These are phyloP conservation scores for Geum urbanum DNA, from an alignment of 306 rosid genomes.

Conservation along the genomic window DNA sequence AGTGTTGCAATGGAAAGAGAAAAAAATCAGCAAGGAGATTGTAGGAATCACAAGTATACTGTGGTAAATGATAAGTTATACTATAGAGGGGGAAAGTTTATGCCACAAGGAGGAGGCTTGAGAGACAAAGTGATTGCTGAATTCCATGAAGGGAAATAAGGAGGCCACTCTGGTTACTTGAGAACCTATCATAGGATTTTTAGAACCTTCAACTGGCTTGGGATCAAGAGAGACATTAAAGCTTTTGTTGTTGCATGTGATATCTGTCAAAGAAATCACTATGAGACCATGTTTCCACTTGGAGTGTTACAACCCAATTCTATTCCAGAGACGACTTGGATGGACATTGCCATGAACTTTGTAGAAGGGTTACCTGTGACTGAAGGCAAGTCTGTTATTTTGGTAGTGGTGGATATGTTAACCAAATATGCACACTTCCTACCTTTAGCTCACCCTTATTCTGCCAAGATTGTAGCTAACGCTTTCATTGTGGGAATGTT, in stretches of 20 bases:
- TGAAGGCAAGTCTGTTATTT: neutral
- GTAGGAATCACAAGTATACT: neutral
- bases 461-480: neutral
- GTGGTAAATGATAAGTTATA: no score
- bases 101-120: no score
- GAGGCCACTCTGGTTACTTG: neutral
- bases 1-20: no score
- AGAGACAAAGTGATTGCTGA: no score
- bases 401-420: neutral
- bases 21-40: rapidly evolving
- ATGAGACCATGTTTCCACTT: rapidly evolving
- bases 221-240: neutral
- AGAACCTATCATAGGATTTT: neutral
- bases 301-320: neutral
- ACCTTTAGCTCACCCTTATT: neutral
- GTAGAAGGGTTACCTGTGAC: neutral
- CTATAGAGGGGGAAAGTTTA: no score
- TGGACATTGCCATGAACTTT: neutral
- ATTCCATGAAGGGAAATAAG: neutral
- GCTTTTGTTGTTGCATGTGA: neutral
- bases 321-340: neutral
- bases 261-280: neutral
- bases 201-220: neutral
- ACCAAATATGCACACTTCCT: slow-evolving; percentile 7
- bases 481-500: no score